Evolutionary conservation across 176 grass and related monocot genomes (phyloP).

Genomic region (Triticum urartu): DNA sequence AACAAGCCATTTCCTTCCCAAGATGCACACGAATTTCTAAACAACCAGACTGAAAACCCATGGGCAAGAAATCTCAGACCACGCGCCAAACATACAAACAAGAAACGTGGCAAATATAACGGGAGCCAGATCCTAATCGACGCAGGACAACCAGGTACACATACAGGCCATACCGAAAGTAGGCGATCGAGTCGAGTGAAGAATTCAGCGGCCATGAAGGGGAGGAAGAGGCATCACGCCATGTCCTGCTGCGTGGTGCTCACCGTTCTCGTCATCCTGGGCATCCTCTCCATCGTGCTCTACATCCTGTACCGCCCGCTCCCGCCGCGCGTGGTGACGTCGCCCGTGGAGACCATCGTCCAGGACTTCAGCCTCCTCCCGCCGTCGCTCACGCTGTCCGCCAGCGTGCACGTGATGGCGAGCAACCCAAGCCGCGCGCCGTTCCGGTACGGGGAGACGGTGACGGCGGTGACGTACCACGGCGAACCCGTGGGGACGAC

Average conservation of each 20-base stretch:
- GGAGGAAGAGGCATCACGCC: neutral
- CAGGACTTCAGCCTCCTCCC: slow-evolving; percentile 38
- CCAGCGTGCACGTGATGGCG: slow-evolving; percentile 46
- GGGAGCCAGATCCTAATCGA: neutral
- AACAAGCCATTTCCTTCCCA: neutral
- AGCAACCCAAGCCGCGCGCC: slow-evolving; percentile 62
- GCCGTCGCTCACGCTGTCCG: slow-evolving; percentile 23
- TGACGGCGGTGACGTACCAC: slow-evolving; percentile 56
- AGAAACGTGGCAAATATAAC: slow-evolving; percentile 20
- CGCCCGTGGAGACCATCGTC: slow-evolving; percentile 31
- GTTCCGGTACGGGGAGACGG: slow-evolving; percentile 47
- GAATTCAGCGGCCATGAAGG: neutral
- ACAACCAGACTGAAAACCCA: slow-evolving; percentile 34
- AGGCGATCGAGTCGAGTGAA: neutral
- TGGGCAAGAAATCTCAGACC: slow-evolving; percentile 23
- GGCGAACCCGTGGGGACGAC: slow-evolving; percentile 47
- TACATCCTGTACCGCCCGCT: slow-evolving; percentile 61
- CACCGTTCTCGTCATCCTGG: slow-evolving; percentile 27
- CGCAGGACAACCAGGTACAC: neutral
- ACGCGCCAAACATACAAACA: neutral
- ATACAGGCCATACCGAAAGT: neutral
- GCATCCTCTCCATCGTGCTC: slow-evolving; percentile 38
- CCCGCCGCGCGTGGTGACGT: slow-evolving; percentile 43
- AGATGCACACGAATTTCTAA: slow-evolving; percentile 26
- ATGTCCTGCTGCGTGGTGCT: slow-evolving; percentile 32